phyloP scores from a whole-genome alignment of 2,329 filamentous ascomycete genomes.

The Rhynchosporium agropyri region DNA sequence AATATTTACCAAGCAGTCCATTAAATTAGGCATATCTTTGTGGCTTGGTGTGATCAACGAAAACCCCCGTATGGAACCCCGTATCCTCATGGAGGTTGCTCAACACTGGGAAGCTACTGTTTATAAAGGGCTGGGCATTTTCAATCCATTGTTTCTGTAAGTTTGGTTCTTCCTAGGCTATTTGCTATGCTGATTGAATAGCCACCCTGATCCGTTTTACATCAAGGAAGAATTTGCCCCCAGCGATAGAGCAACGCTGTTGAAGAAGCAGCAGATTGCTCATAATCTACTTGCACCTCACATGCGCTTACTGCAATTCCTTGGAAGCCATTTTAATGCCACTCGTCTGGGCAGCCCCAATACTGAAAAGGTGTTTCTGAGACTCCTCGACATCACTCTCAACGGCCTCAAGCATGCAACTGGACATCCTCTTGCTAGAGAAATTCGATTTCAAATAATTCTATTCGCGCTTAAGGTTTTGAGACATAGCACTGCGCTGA shows the following conservation, averaged over 20 bases:
- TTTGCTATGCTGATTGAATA: conserved; percentile 43
- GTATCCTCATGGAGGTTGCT: conserved; percentile 82
- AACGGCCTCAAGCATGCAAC: conserved; percentile 70
- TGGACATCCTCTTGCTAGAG: conserved; percentile 83
- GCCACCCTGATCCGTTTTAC: conserved; percentile 85
- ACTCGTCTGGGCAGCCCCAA: conserved; percentile 83
- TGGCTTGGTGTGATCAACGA: conserved; percentile 98
- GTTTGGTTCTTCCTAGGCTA: conserved; percentile 35
- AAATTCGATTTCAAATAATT: conserved; percentile 87
- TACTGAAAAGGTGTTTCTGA: conserved; percentile 78
- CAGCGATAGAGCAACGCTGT: conserved; percentile 75
- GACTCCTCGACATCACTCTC: conserved; percentile 78
- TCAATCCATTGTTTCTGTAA: conserved; percentile 69
- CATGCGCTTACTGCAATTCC: conserved; percentile 80
- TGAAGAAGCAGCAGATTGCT: conserved; percentile 74
- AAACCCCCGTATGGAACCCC: conserved; percentile 83
- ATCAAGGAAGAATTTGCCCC: conserved; percentile 90
- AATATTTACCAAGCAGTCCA: conserved; percentile 91
- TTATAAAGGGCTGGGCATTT: conserved; percentile 76
- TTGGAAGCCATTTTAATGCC: conserved; percentile 93
- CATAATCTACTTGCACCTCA: conserved; percentile 88
- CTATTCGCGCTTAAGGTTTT: conserved; percentile 81
- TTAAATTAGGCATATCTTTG: conserved; percentile 91
- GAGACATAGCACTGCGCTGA: conserved; percentile 68
- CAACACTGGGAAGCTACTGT: conserved; percentile 90